phyloP scores from a whole-genome alignment of 805 yeast genomes.

The Ogataea minuta region DNA sequence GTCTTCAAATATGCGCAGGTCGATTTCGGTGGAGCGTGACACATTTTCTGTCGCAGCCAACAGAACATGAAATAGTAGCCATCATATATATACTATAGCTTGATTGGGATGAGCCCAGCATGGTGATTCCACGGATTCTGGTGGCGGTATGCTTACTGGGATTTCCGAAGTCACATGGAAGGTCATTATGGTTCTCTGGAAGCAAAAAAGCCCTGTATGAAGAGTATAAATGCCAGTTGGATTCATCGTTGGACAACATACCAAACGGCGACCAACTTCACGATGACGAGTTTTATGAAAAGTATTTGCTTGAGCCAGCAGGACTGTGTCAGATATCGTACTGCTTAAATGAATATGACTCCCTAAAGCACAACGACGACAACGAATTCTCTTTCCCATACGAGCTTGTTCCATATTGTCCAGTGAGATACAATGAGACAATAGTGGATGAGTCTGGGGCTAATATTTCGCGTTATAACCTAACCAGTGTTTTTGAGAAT shows the following conservation, averaged over 20 bases:
- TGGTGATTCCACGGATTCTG: not conserved
- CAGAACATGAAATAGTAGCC: constrained; percentile 8
- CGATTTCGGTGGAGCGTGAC: not conserved
- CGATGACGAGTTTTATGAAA: constrained; percentile 10
- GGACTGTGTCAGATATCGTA: constrained; percentile 22
- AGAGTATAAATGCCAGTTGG: constrained; percentile 15
- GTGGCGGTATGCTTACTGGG: not conserved
- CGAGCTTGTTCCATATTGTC: constrained; percentile 6
- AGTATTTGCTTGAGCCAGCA: constrained; percentile 6
- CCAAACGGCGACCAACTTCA: constrained; percentile 9
- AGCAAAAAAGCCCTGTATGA: constrained; percentile 6
- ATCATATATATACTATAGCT: not conserved
- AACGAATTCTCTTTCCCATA: constrained; percentile 16
- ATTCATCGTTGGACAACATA: constrained; percentile 13
- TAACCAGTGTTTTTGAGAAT: constrained; percentile 14
- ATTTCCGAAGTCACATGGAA: not conserved
- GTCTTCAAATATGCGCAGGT: too few relatives aligned
- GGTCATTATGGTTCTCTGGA: not conserved
- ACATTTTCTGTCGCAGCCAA: not conserved
- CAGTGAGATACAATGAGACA: constrained; percentile 14
- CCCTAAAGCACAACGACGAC: constrained; percentile 7
- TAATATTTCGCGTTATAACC: constrained; percentile 11
- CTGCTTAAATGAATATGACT: constrained; percentile 19
- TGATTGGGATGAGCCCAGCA: not conserved
- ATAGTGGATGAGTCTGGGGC: not conserved